Evolutionary conservation across 768 basidiomycete species (phyloP), one percentile per base, ranked within the genome.

Genomic region (Suillus americanus): DNA sequence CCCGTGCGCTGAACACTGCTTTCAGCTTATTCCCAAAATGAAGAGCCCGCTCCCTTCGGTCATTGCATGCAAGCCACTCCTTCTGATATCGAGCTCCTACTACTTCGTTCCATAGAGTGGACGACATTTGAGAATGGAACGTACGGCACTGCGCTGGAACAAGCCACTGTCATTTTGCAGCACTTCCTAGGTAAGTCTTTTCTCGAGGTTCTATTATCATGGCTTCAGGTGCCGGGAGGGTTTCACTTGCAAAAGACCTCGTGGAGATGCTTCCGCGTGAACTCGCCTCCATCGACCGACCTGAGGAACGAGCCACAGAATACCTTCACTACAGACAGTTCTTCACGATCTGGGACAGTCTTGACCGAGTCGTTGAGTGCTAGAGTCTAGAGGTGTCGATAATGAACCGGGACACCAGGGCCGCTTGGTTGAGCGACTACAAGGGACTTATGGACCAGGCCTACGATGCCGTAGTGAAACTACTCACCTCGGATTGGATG

Each of bases 301-400:
- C 90, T 0, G 89, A 93, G 68, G 89, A 89, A 65, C 81, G 82
- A 61, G 86, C 89, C 28, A 88, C 85, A 9, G 90, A 92, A 74
- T 92, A 89, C 68, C 74, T 92, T 51, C 90, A 94, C 68, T 93
- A 92, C 87, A 91, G 70, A 92, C 87, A 91, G 69, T 92, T 94
- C 75, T 92, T 94, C 75, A 77, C 79, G 23, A 86, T 90, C 12
- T 91, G 91, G 89, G 87, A 86, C 54, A 80, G 83, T 35, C 73
- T 92, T 41, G 86, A 85, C 50, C 77, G 82, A 3, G 85, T 91
- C 16, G 83, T 83, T 13, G 87, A 89, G 66, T 85, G 81, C 62
- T 83, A 88, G 70, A 79, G 86, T 3, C 69, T 84, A 60, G 87
- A 89, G 65, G 81, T 81, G 6, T 81, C 82, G 3, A 77, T 84